A percentile compares a stretch with the other conserved stretches of the same genome.
phyloP scores from a whole-genome alignment of 2,329 filamentous ascomycete genomes.

The Penicillium sp. region DNA sequence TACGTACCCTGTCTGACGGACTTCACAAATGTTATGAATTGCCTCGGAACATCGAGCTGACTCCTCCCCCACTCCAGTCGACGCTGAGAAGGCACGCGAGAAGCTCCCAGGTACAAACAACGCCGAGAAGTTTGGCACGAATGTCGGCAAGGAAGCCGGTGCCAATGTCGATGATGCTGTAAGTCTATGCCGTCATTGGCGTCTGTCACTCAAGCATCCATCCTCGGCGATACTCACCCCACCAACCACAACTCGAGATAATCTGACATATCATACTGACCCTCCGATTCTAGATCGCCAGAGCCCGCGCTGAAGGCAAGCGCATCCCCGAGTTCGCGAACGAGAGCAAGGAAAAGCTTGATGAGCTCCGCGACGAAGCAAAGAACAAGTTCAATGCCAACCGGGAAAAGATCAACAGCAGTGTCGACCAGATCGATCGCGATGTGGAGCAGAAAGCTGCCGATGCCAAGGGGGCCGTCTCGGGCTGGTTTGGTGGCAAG shows the following conservation, averaged over 20 bases:
- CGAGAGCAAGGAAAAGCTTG: constrained; percentile 55
- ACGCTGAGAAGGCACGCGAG: constrained; percentile 66
- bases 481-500: constrained; percentile 75
- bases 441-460: constrained; percentile 73
- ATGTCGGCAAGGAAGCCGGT: constrained; percentile 60
- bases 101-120: constrained; percentile 64
- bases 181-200: constrained; percentile 35
- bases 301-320: constrained; percentile 61
- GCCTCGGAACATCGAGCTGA: neutral
- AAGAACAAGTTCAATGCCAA: constrained; percentile 44
- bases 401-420: constrained; percentile 49
- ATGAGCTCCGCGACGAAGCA: constrained; percentile 64
- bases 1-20: constrained; percentile 46
- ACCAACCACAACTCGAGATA: constrained; percentile 1
- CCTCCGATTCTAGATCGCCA: constrained; percentile 49
- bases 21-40: neutral
- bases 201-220: neutral
- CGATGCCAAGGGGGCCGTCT: constrained; percentile 80
- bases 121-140: constrained; percentile 63
- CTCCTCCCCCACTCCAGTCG: constrained; percentile 54
- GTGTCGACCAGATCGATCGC: constrained; percentile 74
- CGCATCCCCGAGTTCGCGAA: constrained; percentile 60
- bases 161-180: constrained; percentile 68
- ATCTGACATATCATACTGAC: neutral
- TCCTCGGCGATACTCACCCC: neutral